These are phyloP conservation scores for Candida golubevii DNA, from an alignment of 805 yeast species.

Conservation along the genomic window DNA sequence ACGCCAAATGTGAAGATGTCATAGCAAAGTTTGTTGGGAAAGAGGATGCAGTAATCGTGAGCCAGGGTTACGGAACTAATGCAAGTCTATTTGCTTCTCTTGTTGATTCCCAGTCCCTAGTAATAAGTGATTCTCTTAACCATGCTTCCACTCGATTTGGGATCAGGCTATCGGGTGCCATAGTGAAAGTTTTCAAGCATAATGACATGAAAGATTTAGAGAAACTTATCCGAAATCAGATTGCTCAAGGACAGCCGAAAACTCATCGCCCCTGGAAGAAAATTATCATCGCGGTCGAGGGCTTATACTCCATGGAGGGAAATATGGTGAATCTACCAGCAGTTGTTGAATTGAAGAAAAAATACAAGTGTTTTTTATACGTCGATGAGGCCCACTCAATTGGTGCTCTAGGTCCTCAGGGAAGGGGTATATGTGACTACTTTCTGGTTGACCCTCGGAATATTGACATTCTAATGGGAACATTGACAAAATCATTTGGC, in stretches of 20 bases:
- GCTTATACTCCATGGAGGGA: conserved; percentile 91
- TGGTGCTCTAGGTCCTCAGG: conserved; percentile 96
- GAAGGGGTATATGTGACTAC: conserved; percentile 94
- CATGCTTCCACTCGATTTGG: conserved; percentile 97
- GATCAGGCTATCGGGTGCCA: conserved; percentile 86
- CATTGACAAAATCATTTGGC: conserved; percentile 95
- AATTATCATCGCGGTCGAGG: conserved; percentile 82
- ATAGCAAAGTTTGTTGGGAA: conserved; percentile 87
- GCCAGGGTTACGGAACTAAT: conserved; percentile 96
- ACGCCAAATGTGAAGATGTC: conserved; percentile 64
- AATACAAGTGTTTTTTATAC: conserved; percentile 84
- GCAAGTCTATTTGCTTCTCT: conserved; percentile 80
- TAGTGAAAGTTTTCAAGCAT: conserved; percentile 87
- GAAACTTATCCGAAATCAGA: conserved; percentile 71
- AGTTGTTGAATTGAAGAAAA: conserved; percentile 66
- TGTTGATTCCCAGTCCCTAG: conserved; percentile 82
- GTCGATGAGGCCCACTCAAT: conserved; percentile 98
- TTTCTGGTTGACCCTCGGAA: conserved; percentile 72
- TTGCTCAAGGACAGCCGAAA: conserved; percentile 91
- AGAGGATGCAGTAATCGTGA: conserved; percentile 79
- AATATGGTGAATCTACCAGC: conserved; percentile 79
- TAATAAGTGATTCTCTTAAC: conserved; percentile 89
- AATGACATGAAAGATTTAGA: conserved; percentile 84
- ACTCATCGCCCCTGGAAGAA: conserved; percentile 96
- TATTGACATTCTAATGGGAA: conserved; percentile 93